phyloP scores from a whole-genome alignment of 169 alveolate species.

The Haemoproteus tartakovskyi region DNA sequence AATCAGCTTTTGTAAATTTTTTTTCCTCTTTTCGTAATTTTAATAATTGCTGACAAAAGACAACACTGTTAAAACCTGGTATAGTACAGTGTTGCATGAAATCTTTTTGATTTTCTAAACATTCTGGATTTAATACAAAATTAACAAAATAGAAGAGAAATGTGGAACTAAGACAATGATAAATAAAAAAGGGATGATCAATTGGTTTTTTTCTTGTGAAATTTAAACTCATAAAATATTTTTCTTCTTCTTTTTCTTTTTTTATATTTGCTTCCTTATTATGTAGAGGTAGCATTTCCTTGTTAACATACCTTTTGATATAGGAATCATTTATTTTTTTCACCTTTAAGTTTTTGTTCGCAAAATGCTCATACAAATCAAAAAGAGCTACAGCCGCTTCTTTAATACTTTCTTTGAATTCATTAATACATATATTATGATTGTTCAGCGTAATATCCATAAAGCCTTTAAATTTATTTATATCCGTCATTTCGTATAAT shows the following conservation, averaged over 20 bases:
- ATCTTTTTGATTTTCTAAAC: conserved; percentile 35
- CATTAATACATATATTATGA: conserved; percentile 26
- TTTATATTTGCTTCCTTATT: no score
- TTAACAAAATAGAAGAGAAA: conserved; percentile 34
- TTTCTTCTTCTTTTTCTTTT: no score
- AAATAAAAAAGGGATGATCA: conserved; percentile 53
- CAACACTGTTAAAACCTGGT: conserved; percentile 43
- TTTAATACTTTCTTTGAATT: conserved; percentile 19
- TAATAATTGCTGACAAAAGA: conserved; percentile 27
- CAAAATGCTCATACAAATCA: conserved; percentile 25
- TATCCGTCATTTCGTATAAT: conserved; percentile 9
- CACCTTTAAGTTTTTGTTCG: conserved; percentile 22
- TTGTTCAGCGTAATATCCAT: conserved; percentile 24
- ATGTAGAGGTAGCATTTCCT: conserved; percentile 5
- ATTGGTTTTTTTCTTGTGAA: conserved; percentile 64
- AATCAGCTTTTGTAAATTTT: conserved; percentile 29
- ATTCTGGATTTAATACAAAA: conserved; percentile 41
- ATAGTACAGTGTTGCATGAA: conserved; percentile 56
- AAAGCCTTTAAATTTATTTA: conserved; percentile 28
- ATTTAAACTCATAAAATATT: no score
- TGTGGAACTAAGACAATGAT: conserved; percentile 32
- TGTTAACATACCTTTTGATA: conserved; percentile 20
- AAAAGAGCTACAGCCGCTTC: conserved; percentile 4
- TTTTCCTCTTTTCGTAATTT: conserved; percentile 33
- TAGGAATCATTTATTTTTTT: conserved; percentile 17